Evolutionary conservation across 768 basidiomycete species (phyloP).

Genomic region (Mycena venus): DNA sequence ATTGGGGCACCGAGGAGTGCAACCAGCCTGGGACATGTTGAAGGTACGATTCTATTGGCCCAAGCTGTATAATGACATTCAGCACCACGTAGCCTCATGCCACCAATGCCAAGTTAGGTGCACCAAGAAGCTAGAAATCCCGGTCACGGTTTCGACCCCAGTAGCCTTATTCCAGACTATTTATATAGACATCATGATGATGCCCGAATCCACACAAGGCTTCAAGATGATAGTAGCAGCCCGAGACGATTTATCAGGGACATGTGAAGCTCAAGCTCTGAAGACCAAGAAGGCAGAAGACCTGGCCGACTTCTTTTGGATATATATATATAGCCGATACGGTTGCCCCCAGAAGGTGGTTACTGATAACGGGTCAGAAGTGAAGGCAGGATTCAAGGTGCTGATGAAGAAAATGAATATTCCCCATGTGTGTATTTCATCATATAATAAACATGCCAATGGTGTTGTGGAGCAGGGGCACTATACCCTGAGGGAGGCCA

Average conservation of each 20-base stretch:
- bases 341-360: too few species aligned
- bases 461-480: too few species aligned
- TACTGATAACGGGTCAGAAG: conserved; percentile 48
- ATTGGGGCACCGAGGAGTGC: too few species aligned
- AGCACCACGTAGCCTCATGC: conserved; percentile 41
- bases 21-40: too few species aligned
- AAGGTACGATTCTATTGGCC: too few species aligned
- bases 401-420: conserved; percentile 18
- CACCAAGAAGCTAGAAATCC: conserved; percentile 35
- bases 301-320: conserved; percentile 47
- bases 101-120: conserved; percentile 46
- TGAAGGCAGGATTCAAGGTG: conserved; percentile 34
- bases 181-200: conserved; percentile 44
- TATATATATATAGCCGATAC: conserved; percentile 32
- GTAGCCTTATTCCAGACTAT: conserved; percentile 30
- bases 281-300: conserved; percentile 11
- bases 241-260: conserved; percentile 45
- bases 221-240: too few species aligned
- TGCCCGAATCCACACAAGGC: conserved; percentile 34
- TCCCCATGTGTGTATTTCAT: too few species aligned
- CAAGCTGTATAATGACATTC: conserved; percentile 33
- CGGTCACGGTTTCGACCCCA: conserved; percentile 28
- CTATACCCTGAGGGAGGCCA: too few species aligned
- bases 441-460: too few species aligned
- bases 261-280: conserved; percentile 45